Conservation (phyloP, 495 filamentous ascomycete genomes). For the Aspergillus ostianus region DNA sequence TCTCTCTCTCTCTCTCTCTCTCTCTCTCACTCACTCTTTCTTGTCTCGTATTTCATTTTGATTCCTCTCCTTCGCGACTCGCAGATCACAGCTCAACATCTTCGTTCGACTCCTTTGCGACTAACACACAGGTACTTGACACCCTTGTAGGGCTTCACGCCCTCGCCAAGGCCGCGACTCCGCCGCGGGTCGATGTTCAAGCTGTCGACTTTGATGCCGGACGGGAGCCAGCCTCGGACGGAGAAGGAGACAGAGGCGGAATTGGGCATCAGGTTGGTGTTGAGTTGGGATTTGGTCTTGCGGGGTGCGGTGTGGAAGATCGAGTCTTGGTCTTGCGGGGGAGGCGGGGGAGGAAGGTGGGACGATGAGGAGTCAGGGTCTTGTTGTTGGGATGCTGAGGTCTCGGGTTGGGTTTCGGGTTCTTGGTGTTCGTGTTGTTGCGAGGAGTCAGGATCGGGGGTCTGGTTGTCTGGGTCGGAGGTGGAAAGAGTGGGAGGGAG, state of each 20-base stretch:
- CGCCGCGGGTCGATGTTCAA: conserved; percentile 80
- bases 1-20: too few relatives aligned
- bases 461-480: conserved; percentile 17
- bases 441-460: conserved; percentile 21
- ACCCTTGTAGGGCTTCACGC: conserved; percentile 93
- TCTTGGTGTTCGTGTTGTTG: neutral
- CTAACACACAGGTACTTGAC: conserved; percentile 96
- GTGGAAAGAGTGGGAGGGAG: conserved; percentile 16
- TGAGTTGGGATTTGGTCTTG: conserved; percentile 58
- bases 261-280: conserved; percentile 85
- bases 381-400: conserved; percentile 6
- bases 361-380: conserved; percentile 5
- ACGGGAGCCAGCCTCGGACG: conserved; percentile 92
- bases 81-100: conserved; percentile 29
- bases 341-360: conserved; percentile 3
- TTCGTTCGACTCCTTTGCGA: conserved; percentile 73
- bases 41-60: neutral
- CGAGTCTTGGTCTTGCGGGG: conserved; percentile 11
- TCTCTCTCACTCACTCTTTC: too few relatives aligned
- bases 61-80: neutral
- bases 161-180: conserved; percentile 81
- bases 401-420: conserved; percentile 4
- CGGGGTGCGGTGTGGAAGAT: conserved; percentile 33
- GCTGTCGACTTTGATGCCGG: conserved; percentile 90
- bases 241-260: conserved; percentile 85